A percentile compares a stretch with the other conserved stretches of the same genome.
Conservation (phyloP, 2,329 filamentous ascomycete species). For the Massarina eburnea region DNA sequence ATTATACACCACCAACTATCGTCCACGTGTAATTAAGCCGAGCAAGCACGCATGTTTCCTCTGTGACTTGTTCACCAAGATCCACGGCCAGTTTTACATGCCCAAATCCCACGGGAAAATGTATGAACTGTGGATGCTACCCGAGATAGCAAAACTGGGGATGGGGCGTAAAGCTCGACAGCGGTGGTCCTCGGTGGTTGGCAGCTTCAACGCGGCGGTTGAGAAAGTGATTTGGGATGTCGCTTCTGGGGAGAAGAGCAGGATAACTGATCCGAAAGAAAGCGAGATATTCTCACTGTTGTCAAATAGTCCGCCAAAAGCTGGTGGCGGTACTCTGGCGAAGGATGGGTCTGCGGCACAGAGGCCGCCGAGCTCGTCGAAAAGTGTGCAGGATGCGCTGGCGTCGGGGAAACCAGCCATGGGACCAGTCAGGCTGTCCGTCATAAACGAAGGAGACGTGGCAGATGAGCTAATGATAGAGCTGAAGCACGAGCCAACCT, state of each 20-base stretch:
- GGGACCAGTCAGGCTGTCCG: not conserved
- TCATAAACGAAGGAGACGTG: not conserved
- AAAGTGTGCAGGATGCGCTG: not conserved
- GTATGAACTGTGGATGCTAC: constrained; percentile 50
- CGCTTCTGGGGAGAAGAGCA: not conserved
- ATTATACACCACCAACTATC: constrained; percentile 18
- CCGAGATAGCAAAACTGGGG: constrained; percentile 14
- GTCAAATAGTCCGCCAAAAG: not conserved
- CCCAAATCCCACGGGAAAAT: constrained; percentile 49
- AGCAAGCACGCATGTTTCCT: constrained; percentile 56
- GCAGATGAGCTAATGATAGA: not conserved
- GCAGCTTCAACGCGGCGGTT: constrained; percentile 4
- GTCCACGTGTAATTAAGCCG: constrained; percentile 50
- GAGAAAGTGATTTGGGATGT: constrained; percentile 3
- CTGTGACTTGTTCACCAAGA: constrained; percentile 50
- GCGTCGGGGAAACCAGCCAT: not conserved
- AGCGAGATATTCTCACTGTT: constrained; percentile 12
- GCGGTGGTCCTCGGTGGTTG: not conserved
- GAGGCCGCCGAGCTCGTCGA: too few species aligned
- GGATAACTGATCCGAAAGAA: constrained; percentile 6
- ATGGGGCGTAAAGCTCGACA: not conserved
- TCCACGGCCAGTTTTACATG: constrained; percentile 44
- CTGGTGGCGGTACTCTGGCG: too few species aligned
- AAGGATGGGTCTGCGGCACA: not conserved
- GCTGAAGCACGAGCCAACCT: not conserved